Evolutionary conservation across 2,329 filamentous ascomycete genomes (phyloP).

Genomic region (Eutypella sp.): DNA sequence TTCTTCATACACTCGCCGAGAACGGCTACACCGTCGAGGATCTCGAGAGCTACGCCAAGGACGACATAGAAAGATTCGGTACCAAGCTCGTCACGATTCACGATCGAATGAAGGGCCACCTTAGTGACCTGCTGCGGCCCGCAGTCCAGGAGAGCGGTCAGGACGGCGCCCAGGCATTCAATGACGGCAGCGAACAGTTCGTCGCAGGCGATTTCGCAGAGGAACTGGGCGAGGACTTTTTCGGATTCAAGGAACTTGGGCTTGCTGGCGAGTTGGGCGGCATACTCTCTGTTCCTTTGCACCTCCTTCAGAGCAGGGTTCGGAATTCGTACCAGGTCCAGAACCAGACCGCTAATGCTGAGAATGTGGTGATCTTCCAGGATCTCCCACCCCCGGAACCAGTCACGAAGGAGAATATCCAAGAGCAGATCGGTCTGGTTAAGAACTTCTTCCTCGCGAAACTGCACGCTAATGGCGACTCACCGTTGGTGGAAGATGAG

Average conservation of each 20-base stretch:
- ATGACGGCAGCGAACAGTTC: constrained; percentile 95
- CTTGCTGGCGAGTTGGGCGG: constrained; percentile 88
- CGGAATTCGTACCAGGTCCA: constrained; percentile 80
- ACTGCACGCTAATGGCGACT: constrained; percentile 75
- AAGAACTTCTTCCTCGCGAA: constrained; percentile 90
- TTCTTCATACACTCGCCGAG: constrained; percentile 80
- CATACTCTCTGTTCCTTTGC: constrained; percentile 84
- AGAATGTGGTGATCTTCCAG: constrained; percentile 58
- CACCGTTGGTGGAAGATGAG: constrained; percentile 87
- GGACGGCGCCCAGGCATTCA: constrained; percentile 83
- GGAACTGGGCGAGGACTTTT: constrained; percentile 97
- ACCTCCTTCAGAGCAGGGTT: constrained; percentile 88
- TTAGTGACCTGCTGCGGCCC: constrained; percentile 88
- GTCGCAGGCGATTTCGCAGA: constrained; percentile 95
- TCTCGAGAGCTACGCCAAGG: constrained; percentile 81
- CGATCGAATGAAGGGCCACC: constrained; percentile 88
- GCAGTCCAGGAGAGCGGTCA: constrained; percentile 74
- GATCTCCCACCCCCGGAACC: constrained; percentile 66
- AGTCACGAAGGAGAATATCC: constrained; percentile 72
- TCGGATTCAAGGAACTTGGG: constrained; percentile 93
- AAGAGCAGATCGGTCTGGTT: constrained; percentile 78
- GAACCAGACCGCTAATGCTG: constrained; percentile 54
- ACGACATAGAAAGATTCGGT: constrained; percentile 84
- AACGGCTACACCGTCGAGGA: constrained; percentile 77
- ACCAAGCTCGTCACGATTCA: constrained; percentile 78